Evolutionary conservation across 352 stramenopile species (phyloP).

Genomic region (Phytophthora brassicae): DNA sequence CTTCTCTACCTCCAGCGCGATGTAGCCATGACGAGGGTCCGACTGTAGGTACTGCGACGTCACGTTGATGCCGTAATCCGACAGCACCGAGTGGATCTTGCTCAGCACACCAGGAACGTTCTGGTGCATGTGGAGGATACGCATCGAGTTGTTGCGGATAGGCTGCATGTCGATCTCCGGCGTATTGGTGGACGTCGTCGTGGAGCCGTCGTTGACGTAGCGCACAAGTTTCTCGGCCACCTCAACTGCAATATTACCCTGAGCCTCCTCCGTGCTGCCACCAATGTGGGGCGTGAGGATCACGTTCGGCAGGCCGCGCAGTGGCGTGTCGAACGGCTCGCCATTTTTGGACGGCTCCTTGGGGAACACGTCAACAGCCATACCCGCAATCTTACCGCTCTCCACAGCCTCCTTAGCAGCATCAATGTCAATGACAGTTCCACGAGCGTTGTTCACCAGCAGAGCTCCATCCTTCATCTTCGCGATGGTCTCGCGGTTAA

Average conservation of each 20-base stretch:
- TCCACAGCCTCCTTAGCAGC: constrained; percentile 90
- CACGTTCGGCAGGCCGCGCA: constrained; percentile 92
- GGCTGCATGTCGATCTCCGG: constrained; percentile 81
- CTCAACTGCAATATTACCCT: constrained; percentile 90
- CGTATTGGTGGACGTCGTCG: constrained; percentile 77
- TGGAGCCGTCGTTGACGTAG: constrained; percentile 84
- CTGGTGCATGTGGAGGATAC: constrained; percentile 86
- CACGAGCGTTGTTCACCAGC: constrained; percentile 95
- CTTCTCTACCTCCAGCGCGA: constrained; percentile 79
- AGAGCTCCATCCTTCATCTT: constrained; percentile 92
- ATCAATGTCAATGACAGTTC: constrained; percentile 93
- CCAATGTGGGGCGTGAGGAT: constrained; percentile 96
- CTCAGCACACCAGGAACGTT: constrained; percentile 83
- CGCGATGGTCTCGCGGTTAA: constrained; percentile 86
- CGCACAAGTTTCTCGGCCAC: constrained; percentile 80
- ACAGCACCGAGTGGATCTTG: constrained; percentile 87
- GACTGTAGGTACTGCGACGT: constrained; percentile 86
- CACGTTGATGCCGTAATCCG: constrained; percentile 85
- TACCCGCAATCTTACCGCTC: constrained; percentile 78
- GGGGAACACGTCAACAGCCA: constrained; percentile 90
- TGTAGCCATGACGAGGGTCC: constrained; percentile 80
- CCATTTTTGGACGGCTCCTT: constrained; percentile 88
- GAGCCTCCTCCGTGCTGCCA: constrained; percentile 94
- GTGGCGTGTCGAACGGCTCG: constrained; percentile 76
- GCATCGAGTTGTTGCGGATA: constrained; percentile 76